A percentile compares a stretch with the other conserved stretches of the same genome.
These are phyloP conservation scores for Gossypium stocksii DNA, from an alignment of 345 rosid genomes.

Conservation along the genomic window DNA sequence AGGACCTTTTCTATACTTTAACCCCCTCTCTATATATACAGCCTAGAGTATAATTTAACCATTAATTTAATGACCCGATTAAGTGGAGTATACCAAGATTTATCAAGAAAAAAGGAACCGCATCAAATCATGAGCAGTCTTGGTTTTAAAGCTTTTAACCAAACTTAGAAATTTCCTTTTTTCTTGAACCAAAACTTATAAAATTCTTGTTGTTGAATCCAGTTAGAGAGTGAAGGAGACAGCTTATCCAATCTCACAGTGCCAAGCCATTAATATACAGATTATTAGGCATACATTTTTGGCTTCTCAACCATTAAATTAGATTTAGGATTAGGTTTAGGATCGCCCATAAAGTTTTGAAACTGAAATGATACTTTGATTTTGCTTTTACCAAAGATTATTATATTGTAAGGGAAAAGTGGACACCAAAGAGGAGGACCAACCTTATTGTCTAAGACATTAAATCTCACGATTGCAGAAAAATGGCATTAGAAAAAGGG, in stretches of 20 bases:
- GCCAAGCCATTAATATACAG: not conserved
- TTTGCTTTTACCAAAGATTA: not conserved
- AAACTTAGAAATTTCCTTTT: slow-evolving; percentile 6
- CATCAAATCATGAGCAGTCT: slow-evolving; percentile 12
- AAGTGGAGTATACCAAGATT: not conserved
- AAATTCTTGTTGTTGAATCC: slow-evolving; percentile 14
- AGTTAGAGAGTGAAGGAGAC: slow-evolving; percentile 22
- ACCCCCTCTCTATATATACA: too few species aligned
- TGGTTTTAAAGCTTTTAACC: slow-evolving; percentile 19
- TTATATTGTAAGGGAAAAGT: not conserved
- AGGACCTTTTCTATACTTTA: too few species aligned
- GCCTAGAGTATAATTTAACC: too few species aligned
- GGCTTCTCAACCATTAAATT: not conserved
- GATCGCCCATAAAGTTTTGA: not conserved
- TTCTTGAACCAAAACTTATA: slow-evolving; percentile 13
- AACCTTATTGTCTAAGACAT: not conserved
- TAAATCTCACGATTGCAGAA: not conserved
- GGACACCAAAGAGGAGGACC: not conserved
- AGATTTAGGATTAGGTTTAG: not conserved
- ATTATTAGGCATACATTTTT: too few species aligned
- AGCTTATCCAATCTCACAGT: slow-evolving; percentile 21
- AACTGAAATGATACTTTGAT: not conserved
- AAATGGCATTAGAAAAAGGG: not conserved
- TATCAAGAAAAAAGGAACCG: not conserved
- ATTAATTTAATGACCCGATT: not conserved